Evolutionary conservation across 2,329 filamentous ascomycete species (phyloP), one percentile per base, ranked within the genome.

Genomic region (Anthostomella pinea): DNA sequence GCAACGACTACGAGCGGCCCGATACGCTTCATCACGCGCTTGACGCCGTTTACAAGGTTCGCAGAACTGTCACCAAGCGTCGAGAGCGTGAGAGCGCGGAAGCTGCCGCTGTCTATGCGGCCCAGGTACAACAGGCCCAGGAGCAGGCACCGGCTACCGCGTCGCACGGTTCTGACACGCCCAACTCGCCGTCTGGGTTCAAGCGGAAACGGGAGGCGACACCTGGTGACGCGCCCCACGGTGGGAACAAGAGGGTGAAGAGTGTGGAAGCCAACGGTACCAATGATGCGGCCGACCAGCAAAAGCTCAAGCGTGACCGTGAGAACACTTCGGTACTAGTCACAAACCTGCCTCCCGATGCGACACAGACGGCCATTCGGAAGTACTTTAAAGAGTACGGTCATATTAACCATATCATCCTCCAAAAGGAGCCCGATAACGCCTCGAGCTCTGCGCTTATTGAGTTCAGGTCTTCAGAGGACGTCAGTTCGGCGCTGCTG

Each of bases 341-440:
- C 4, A 81, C 77, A 33, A 85, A 89, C 49, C 65, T 98, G 16
- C 89, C 93, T 2, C 52, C 59, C 3, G 77, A 83, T 35, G 77
- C 81, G 1, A 81, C 81, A 1, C 80, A 87, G 53, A 82, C 78
- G 9, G 84, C 83, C 51, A 66, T 97, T 10, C 80, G 85, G 38
- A 86, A 95, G 59, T 97, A 95, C 60, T 97, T 98, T 67, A 83
- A 84, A 55, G 87, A 90, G 45, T 94, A 90, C 52, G 93, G 93
- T 9, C 82, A 81, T 25, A 85, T 96, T 56, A 87, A 88, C 52
- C 83, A 82, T 45, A 68, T 96, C 20, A 83, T 79, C 28, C 68
- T 91, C 33, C 69, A 85, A 20, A 69, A 69, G 21, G 81, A 87
- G 27, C 63, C 73, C 2, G 72, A 80, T 30, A 69, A 68, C n/a